Percentiles rank a stretch among this genome's conserved stretches.
phyloP scores from a whole-genome alignment of 495 filamentous ascomycete species.

The Lasiosphaeris hirsuta region DNA sequence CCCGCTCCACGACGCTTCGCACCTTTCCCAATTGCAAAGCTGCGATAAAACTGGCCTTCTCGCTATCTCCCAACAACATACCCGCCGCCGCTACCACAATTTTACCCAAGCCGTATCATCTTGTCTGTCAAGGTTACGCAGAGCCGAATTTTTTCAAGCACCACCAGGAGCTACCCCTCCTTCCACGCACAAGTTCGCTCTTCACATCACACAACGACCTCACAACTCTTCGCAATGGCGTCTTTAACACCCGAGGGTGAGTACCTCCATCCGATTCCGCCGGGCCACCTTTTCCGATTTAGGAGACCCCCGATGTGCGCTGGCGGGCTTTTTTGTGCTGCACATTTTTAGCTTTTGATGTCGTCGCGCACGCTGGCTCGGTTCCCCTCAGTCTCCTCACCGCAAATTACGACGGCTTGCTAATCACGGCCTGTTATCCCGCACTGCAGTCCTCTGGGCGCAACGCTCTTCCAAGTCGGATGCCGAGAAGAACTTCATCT shows the following conservation, averaged over 20 bases:
- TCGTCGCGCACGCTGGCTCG: background rate
- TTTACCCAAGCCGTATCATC: background rate
- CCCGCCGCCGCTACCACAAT: background rate
- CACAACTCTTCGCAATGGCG: constrained; percentile 25
- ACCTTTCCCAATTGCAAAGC: background rate
- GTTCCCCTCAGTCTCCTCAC: no score
- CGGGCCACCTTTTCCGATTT: background rate
- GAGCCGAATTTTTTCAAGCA: constrained; percentile 1
- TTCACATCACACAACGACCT: background rate
- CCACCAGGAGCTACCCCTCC: constrained; percentile 29
- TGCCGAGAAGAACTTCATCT: constrained; percentile 82
- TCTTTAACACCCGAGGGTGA: constrained; percentile 33
- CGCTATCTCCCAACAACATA: no score
- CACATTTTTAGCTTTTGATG: background rate
- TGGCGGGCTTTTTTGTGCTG: background rate
- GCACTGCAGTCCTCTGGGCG: constrained; percentile 80
- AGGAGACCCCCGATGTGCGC: background rate
- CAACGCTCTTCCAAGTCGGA: constrained; percentile 86
- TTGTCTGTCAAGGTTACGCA: background rate
- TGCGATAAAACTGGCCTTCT: background rate
- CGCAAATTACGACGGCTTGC: background rate
- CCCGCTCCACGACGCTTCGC: background rate
- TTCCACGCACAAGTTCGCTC: background rate
- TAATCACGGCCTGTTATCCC: background rate
- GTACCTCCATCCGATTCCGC: constrained; percentile 3